Evolutionary conservation across 2,329 filamentous ascomycete species (phyloP), one percentile per base, ranked within the genome.

Genomic region (Nannizziopsis barbatae): DNA sequence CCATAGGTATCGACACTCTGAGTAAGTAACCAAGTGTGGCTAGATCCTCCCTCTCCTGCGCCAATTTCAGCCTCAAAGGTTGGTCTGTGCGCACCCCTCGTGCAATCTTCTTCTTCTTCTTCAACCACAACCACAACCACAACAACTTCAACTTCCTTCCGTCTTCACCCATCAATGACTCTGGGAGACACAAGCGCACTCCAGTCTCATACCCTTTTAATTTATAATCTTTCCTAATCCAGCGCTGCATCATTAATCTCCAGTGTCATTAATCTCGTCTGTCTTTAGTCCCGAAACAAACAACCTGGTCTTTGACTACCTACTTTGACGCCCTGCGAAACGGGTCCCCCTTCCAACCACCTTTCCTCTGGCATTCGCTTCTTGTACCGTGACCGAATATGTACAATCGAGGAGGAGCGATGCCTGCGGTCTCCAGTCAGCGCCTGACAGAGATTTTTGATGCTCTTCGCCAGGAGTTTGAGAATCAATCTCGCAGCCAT

Each of bases 361-460:
- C 12, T 4, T 35, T 18, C 31, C 5, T 14, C 27, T 18, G 11
- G 15, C 36, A n/a, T n/a, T 27, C 7, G n/a, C 20, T 17, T 10
- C 35, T 17, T 11, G 11, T 15, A 42, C 17, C 17, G 33, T 36
- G 45, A 9, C 20, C 53, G 62, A 67, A 59, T 57, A 94, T 95
- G 87, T 95, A 95, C 69, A 85, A 84, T 66, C 86, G 86, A 64
- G 22, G 22, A 27, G 22, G 22, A 27, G 84, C 82, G 66, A 84
- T 93, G 77, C 83, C 81, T 54, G 71, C 72, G 54, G 45, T 31
- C 56, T 82, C 84, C 52, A 77, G 74, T 70, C 76, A 72, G 58
- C 87, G 92, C 57, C 75, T 96, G 59, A 87, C 84, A 57, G 90
- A 98, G 74, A 80, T 96, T 55, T 76, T 98, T 62, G 90, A 96